phyloP scores from a whole-genome alignment of 441 rosid species.

The Viola pubescens region DNA sequence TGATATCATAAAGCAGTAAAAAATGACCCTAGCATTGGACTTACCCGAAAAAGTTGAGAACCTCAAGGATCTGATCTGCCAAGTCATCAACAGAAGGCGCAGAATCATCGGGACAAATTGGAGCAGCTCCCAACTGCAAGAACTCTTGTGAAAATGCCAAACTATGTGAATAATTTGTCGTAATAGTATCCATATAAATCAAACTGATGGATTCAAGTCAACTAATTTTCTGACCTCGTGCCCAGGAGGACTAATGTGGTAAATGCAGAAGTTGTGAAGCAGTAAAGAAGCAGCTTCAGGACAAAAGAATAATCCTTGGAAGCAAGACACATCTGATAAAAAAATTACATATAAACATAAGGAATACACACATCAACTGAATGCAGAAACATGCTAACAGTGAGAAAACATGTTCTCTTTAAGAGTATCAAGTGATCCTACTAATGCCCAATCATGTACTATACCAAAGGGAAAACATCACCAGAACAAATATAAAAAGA shows the following conservation, averaged over 20 bases:
- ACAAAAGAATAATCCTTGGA: conserved; percentile 83
- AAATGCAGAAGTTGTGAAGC: conserved; percentile 84
- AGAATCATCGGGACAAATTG: conserved; percentile 39
- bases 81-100: conserved; percentile 68
- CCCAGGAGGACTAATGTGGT: conserved; percentile 87
- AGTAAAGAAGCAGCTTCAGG: conserved; percentile 85
- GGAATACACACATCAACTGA: conserved; percentile 20
- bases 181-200: conserved; percentile 11
- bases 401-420: not conserved
- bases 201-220: conserved; percentile 6
- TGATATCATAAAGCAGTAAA: not conserved
- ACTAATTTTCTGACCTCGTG: conserved; percentile 65
- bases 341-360: conserved; percentile 4
- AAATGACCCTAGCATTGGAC: conserved; percentile 5
- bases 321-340: conserved; percentile 66
- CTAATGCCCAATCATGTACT: too few relatives aligned
- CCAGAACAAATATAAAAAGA: too few relatives aligned
- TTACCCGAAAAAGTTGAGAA: conserved; percentile 83
- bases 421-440: too few relatives aligned
- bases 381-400: conserved; percentile 5
- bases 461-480: too few relatives aligned
- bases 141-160: conserved; percentile 48
- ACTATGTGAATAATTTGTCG: conserved; percentile 33
- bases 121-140: conserved; percentile 90
- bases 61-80: conserved; percentile 76